These are phyloP conservation scores for Termitomyces sp. DNA, from an alignment of 1,284 basidiomycete species.

Conservation along the genomic window DNA sequence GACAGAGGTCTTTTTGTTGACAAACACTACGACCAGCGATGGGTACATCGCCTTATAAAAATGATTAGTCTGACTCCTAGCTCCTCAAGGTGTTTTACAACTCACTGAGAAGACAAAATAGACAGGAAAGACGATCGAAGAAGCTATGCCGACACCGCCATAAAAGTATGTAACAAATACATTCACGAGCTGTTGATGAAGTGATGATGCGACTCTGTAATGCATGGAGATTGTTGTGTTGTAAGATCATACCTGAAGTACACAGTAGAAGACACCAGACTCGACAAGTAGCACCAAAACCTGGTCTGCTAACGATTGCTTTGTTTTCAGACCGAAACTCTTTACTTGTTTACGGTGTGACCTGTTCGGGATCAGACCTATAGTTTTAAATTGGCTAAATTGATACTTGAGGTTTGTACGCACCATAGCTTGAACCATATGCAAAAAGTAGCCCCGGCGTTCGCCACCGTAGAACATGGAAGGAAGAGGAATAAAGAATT, in stretches of 20 bases:
- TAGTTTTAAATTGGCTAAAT: background rate
- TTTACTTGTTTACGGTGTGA: background rate
- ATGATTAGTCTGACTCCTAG: background rate
- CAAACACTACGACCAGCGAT: background rate
- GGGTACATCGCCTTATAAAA: background rate
- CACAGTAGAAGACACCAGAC: background rate
- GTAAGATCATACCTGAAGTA: background rate
- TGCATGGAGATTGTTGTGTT: background rate
- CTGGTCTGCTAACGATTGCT: background rate
- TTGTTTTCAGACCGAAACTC: background rate
- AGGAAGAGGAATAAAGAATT: background rate
- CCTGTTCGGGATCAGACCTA: background rate
- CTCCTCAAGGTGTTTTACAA: background rate
- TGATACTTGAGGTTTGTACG: background rate
- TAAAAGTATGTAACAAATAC: background rate
- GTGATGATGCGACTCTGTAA: background rate
- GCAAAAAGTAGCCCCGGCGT: constrained; percentile 1
- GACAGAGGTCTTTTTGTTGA: background rate
- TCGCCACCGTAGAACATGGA: background rate
- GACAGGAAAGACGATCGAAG: background rate
- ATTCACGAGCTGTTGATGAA: background rate
- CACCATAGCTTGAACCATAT: constrained; percentile 1
- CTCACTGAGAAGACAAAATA: background rate
- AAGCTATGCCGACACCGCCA: background rate
- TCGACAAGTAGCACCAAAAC: background rate